Conservation (phyloP, 225 moss, liverwort and hornwort species). For the Marchantia polymorpha region DNA sequence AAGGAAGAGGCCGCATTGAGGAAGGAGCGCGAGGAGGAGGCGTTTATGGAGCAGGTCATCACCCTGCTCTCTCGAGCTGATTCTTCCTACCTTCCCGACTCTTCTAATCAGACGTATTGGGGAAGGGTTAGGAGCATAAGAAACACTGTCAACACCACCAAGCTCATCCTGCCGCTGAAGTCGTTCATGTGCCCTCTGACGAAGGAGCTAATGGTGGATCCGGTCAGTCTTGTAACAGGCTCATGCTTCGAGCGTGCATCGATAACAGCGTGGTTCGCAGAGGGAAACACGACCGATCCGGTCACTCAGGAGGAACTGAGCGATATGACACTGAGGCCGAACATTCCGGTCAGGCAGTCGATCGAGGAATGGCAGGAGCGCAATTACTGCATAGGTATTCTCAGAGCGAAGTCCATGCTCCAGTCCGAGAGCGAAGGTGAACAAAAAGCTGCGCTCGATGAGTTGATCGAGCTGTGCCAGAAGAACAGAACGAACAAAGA, state of each 20-base stretch:
- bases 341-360: slow-evolving; percentile 34
- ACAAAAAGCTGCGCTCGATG: slow-evolving; percentile 25
- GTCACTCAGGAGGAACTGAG: slow-evolving; percentile 24
- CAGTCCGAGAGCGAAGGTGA: slow-evolving; percentile 18
- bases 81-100: slow-evolving; percentile 21
- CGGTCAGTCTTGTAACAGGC: slow-evolving; percentile 35
- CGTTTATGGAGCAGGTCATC: slow-evolving; percentile 48
- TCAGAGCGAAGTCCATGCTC: slow-evolving; percentile 32
- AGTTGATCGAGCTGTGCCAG: slow-evolving; percentile 29
- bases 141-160: slow-evolving; percentile 2
- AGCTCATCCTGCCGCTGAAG: slow-evolving; percentile 24
- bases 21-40: slow-evolving; percentile 38
- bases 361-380: slow-evolving; percentile 46
- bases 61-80: slow-evolving; percentile 35
- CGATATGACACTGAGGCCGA: slow-evolving; percentile 25
- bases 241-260: slow-evolving; percentile 31
- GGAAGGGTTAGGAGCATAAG: slow-evolving; percentile 13
- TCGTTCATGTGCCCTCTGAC: slow-evolving; percentile 36
- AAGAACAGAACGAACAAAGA: slow-evolving; percentile 29
- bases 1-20: slow-evolving; percentile 34
- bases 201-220: slow-evolving; percentile 40
- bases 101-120: slow-evolving; percentile 15
- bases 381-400: slow-evolving; percentile 40
- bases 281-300: slow-evolving; percentile 37
- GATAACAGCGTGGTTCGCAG: slow-evolving; percentile 30